Evolutionary conservation across 2,329 filamentous ascomycete genomes (phyloP), one percentile per base, ranked within the genome.

Genomic region (Verruconis gallopava): DNA sequence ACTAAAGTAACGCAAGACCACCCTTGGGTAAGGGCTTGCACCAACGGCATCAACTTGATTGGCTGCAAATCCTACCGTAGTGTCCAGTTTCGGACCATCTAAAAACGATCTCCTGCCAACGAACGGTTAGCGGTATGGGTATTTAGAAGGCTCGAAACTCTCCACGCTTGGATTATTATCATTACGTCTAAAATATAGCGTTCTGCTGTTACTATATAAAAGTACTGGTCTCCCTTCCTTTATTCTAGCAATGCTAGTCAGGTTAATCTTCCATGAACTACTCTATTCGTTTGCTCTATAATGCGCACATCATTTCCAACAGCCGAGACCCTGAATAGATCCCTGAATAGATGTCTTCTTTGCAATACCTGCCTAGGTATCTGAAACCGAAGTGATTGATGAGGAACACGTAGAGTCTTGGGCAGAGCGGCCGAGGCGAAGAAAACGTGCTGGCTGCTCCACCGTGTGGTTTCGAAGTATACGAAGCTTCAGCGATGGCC

Each of bases 31-130:
- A 30, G 25, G n/a, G 25, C 25, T 30, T 30, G 25, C 25, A n/a
- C 25, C 25, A n/a, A 30, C 25, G 25, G 25, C 25, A 30, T 30
- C 25, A 30, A 30, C n/a, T 30, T 30, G 25, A 30, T 30, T 30
- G 25, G 9, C 25, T 42, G 9, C 15, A 33, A 11, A 40, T 22
- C 30, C 9, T 42, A 42, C 40, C 30, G 32, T 32, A 21, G 40
- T 30, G 40, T 42, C 32, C 40, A 42, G 40, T 42, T 42, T 42
- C 40, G 40, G 40, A 42, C 40, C 40, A 42, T 15, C 15, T 19
- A 15, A 14, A 15, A 41, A 5, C 32, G 40, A 42, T 33, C 40
- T 19, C 40, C 21, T 40, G 5, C 11, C 12, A 12, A 21, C 37
- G 18, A 35, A 40, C 38, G 38, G 38, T 40, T 40, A 6, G 38